Base-by-base conservation (phyloP, 2,329 filamentous ascomycete species). In the Dryadomyces sulphureus region DNA sequence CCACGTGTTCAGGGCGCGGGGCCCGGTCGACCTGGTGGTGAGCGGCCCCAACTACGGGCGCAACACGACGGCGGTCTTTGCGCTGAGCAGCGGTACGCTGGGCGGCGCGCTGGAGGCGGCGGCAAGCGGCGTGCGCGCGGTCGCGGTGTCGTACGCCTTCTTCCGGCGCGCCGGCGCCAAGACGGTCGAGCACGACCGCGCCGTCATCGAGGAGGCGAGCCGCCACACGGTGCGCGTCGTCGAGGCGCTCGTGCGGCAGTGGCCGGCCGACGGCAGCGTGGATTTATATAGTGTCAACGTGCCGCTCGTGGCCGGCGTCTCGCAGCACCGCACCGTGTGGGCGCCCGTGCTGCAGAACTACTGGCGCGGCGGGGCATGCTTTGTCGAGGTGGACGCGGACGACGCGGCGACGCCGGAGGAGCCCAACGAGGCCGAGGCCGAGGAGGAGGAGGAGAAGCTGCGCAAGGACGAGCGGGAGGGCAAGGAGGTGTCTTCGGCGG, bases 231-330 rank as follows among this genome's bases (percentile, higher is more conserved):
- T 92, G 21, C 74, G 72, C 52, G 70, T 96, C 21, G 81, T 94
- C 52, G 83, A 94, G 60, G 75, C 86, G 50, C 69, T 98, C 7
- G 79, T 74, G 54, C 69, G 72, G 42, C 82, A 88, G 58, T 94
- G 86, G 83, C 75, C 69, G 0, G 64, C 68, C 30, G 79, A 79
- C 44, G 62, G 68, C 27, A 73, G 72, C 49, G 79, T 85, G 5
- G 86, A 94, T 58, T 65, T 96, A n/a, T 96, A 94, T 62, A 84
- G 75, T 41, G 79, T 96, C 54, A 96, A 96, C 58, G 82, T 96
- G 8, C 90, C 92, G 19, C 68, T 96, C 11, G 72, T 92, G 14
- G 80, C 84, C 49, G 81, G 79, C 7, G 77, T 95, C 1, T 81
- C 81, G 54, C 60, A 66, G 17, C 72, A 73, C 45, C 87, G 84